Evolutionary conservation across 2,329 filamentous ascomycete genomes (phyloP), one percentile per base, ranked within the genome.

Genomic region (Colletotrichum caudatum): DNA sequence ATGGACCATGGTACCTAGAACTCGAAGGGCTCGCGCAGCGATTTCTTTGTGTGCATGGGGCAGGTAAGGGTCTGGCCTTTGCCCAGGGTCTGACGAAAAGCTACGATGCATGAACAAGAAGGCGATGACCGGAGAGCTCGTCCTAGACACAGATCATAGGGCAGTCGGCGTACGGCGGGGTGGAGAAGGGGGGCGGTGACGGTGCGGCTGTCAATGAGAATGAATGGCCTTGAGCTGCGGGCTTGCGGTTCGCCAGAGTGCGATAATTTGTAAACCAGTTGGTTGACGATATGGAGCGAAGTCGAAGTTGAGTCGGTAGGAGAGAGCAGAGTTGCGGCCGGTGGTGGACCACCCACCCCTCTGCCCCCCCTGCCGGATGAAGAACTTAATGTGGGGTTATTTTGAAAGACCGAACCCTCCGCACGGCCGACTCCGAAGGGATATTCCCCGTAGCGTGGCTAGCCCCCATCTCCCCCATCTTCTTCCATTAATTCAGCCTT

Each of bases 361-460:
- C 41, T 20, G 6, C 18, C 41, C 2, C 41, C 18, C 41, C 18
- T 20, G 39, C 48, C 57, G 33, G 53, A 16, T 54, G 54, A 44
- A 44, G 46, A 54, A 41, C 59, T 64, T 69, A 69, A 69, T 50
- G 54, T 60, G 69, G 69, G 33, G 29, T 54, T 18, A 41, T 20
- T 26, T 18, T 11, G 35, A n/a, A 51, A 41, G 46, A 48, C 60
- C 35, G 48, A 53, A 63, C 48, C 39, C 23, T n/a, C 46, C 33
- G 59, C 65, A 64, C 54, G 69, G 66, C 66, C 69, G 65, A 61
- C 48, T 29, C 69, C 59, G 65, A 69, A 59, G 23, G 44, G 50
- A 26, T 46, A 16, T 29, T 23, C 57, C 57, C 65, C 46, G 37
- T 61, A 33, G 8, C 5, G 7, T 29, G 26, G 3, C 26, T 29